A percentile compares a stretch with the other conserved stretches of the same genome.
These are phyloP conservation scores for Cladophialophora yegresii DNA, from an alignment of 2,329 filamentous ascomycete genomes.

Conservation along the genomic window DNA sequence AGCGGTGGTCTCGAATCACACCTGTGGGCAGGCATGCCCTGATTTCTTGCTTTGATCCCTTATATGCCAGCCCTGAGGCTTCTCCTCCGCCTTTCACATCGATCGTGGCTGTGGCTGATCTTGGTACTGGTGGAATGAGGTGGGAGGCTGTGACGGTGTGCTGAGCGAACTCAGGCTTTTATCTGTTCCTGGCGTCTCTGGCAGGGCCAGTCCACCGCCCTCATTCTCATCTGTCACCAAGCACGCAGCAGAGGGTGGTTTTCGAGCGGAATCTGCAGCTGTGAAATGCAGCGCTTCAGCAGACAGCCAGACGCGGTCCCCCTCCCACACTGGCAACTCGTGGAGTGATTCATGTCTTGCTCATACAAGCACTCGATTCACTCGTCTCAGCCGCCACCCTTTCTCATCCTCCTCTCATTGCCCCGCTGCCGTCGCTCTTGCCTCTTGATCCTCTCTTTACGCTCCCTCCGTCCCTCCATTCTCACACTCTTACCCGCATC, in stretches of 20 bases:
- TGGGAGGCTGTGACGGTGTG: neutral
- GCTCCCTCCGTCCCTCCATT: slow-evolving; percentile 67
- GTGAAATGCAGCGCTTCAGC: neutral
- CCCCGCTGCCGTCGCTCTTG: slow-evolving; percentile 69
- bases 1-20: neutral
- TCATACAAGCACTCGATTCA: neutral
- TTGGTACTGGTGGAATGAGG: neutral
- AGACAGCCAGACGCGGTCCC: neutral
- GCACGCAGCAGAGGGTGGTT: neutral
- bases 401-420: slow-evolving; percentile 56
- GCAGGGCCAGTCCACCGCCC: neutral
- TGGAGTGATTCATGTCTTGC: neutral
- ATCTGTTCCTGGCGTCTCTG: neutral
- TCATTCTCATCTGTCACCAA: neutral
- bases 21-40: neutral
- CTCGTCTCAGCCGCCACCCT: slow-evolving; percentile 35
- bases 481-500: slow-evolving; percentile 60
- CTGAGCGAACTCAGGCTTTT: neutral
- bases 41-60: neutral
- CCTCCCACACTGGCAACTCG: neutral
- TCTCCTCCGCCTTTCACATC: neutral
- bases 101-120: neutral
- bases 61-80: neutral
- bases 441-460: slow-evolving; percentile 63
- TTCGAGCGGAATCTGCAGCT: neutral